Base-by-base conservation (phyloP, 345 rosid species). In the Barbarea vulgaris region DNA sequence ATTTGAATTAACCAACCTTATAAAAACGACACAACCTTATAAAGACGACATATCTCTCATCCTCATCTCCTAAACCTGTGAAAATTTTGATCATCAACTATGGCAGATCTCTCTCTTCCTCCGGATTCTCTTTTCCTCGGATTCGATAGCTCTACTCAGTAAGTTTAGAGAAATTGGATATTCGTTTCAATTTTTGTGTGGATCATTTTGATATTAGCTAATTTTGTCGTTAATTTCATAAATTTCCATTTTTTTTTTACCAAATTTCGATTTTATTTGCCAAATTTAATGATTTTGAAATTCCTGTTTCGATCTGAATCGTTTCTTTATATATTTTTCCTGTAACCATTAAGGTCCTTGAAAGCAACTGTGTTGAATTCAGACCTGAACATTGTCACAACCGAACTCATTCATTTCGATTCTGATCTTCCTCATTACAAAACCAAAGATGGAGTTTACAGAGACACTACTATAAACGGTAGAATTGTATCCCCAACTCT, bases 401-500 rank as follows among this genome's bases (percentile, higher is more conserved):
- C 90, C 5, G 93, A 92, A 84, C 77, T 84, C 5, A 80, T 95
- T 39, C 88, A 92, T 64, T 95, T 92, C 71, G 97, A 92, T 46
- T 83, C 99, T 30, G 96, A 90, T 2, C 82, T 95, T 73, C 85
- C 90, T 18, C 91, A 82, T 66, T 88, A 87, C 85, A 83, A 86
- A 76, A 91, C 98, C 72, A 85, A 87, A 74, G 97, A 86, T 67
- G 99, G 97, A 28, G 92, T 91, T 67, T 84, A 81, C 69, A 79
- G 99, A 60, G 99, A 95, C 75, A 69, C 89, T 1, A 73, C 85
- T 4, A 83, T 69, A 28, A 85, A 71, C 24, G 96, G 97, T 12
- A 85, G 87, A 79, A 92, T 95, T 53, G 96, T 90, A 64, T 92
- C 99, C 22, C 99, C 99, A 66, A 92, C 97, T n/a, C 67, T 90